These are phyloP conservation scores for Suillus ampliporus DNA, from an alignment of 768 basidiomycete species.

Conservation along the genomic window DNA sequence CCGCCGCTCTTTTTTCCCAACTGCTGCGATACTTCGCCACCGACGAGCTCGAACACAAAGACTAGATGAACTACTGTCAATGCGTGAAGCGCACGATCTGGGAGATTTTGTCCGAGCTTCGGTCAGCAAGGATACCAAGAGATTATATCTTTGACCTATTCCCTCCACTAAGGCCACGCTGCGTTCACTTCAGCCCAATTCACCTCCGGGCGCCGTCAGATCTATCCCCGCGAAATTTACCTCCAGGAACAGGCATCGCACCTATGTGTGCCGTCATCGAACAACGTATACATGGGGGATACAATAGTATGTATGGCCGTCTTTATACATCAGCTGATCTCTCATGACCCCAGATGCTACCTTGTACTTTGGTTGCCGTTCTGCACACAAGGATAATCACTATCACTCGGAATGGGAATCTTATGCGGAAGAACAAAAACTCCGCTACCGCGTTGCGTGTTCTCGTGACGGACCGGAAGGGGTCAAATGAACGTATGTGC, in stretches of 20 bases:
- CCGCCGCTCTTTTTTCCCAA: slow-evolving; percentile 84
- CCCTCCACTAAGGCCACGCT: slow-evolving; percentile 77
- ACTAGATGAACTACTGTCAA: slow-evolving; percentile 82
- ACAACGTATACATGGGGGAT: no score
- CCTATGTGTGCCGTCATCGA: no score
- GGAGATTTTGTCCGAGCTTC: slow-evolving; percentile 90
- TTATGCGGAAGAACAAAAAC: slow-evolving; percentile 41
- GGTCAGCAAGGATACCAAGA: slow-evolving; percentile 67
- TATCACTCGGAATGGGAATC: slow-evolving; percentile 70
- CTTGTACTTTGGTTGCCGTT: not conserved
- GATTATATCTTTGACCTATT: slow-evolving; percentile 92
- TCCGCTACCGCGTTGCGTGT: slow-evolving; percentile 64
- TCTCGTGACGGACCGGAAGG: slow-evolving; percentile 81
- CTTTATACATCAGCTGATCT: not conserved
- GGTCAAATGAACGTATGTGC: slow-evolving; percentile 79
- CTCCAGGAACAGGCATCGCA: no score
- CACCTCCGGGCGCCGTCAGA: slow-evolving; percentile 31
- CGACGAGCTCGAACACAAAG: slow-evolving; percentile 84
- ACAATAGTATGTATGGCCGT: slow-evolving; percentile 14
- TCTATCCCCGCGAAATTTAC: slow-evolving; percentile 73
- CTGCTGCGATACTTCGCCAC: slow-evolving; percentile 75
- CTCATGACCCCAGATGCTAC: not conserved
- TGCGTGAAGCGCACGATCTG: slow-evolving; percentile 79
- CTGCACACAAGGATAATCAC: slow-evolving; percentile 71
- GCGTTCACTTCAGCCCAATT: not conserved